A percentile compares a stretch with the other conserved stretches of the same genome.
phyloP scores from a whole-genome alignment of 1,139 yeast genomes.

The Tardiomyces digboiensis region DNA sequence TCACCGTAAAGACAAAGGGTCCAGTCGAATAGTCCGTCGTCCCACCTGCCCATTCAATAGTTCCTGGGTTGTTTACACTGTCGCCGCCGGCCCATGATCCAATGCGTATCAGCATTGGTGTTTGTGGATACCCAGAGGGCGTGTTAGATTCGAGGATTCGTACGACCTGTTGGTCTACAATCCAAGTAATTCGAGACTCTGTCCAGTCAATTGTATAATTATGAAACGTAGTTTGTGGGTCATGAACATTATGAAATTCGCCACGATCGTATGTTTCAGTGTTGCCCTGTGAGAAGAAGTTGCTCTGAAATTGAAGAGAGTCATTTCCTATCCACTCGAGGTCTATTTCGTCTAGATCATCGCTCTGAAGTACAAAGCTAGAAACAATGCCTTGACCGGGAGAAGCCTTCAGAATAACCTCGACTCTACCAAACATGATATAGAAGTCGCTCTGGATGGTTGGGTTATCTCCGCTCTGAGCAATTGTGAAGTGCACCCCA shows the following conservation, averaged over 20 bases:
- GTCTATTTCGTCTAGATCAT: conserved; percentile 82
- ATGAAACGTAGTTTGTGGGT: conserved; percentile 50
- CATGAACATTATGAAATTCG: conserved; percentile 38
- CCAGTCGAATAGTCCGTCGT: conserved; percentile 52
- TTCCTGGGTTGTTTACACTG: conserved; percentile 52
- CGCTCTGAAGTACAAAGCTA: conserved; percentile 73
- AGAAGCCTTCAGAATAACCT: conserved; percentile 62
- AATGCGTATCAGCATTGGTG: conserved; percentile 62
- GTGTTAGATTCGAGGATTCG: conserved; percentile 45
- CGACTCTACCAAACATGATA: conserved; percentile 80
- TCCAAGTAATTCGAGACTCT: conserved; percentile 48
- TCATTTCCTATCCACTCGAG: conserved; percentile 81
- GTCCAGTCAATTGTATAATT: conserved; percentile 85
- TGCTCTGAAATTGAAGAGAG: conserved; percentile 61
- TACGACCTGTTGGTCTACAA: conserved; percentile 49
- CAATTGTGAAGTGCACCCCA: conserved; percentile 57
- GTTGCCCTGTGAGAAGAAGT: conserved; percentile 75
- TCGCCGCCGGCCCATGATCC: conserved; percentile 87
- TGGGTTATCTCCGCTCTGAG: conserved; percentile 23
- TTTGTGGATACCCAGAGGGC: conserved; percentile 59
- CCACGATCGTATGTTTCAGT: conserved; percentile 75
- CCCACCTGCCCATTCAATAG: conserved; percentile 85
- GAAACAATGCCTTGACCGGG: conserved; percentile 71
- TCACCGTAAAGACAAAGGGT: conserved; percentile 62
- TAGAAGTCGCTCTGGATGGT: conserved; percentile 64